A percentile compares a stretch with the other conserved stretches of the same genome.
phyloP scores from a whole-genome alignment of 495 filamentous ascomycete genomes.

The Penicillium samsonianum region DNA sequence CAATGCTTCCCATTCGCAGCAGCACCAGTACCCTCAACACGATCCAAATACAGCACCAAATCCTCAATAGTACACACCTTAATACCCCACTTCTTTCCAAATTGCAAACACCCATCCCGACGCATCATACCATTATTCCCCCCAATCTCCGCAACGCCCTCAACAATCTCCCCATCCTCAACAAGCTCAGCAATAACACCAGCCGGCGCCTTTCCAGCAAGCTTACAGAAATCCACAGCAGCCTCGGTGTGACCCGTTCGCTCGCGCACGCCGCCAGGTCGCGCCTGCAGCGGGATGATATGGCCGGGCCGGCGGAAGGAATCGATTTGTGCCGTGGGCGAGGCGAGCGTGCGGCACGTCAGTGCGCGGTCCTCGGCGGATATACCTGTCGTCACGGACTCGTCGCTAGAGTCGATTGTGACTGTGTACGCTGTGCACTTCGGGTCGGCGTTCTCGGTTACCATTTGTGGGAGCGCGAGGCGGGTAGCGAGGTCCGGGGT shows the following conservation, averaged over 20 bases:
- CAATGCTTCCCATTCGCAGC: conserved; percentile 43
- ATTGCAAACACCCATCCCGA: conserved; percentile 83
- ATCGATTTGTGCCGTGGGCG: conserved; percentile 53
- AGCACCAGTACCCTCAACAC: conserved; percentile 31
- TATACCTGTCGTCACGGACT: conserved; percentile 83
- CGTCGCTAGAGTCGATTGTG: conserved; percentile 72
- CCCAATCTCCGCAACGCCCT: conserved; percentile 55
- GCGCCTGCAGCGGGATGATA: conserved; percentile 81
- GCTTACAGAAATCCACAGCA: conserved; percentile 78
- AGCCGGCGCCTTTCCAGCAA: conserved; percentile 72
- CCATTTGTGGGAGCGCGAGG: conserved; percentile 88
- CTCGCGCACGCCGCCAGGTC: conserved; percentile 75
- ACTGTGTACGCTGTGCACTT: conserved; percentile 92
- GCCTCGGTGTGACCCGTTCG: conserved; percentile 91
- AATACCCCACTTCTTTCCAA: conserved; percentile 85
- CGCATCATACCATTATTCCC: conserved; percentile 84
- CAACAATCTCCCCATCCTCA: conserved; percentile 70
- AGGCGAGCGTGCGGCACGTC: conserved; percentile 78
- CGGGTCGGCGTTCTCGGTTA: conserved; percentile 75
- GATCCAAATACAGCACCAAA: conserved; percentile 77
- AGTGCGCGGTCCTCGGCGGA: conserved; percentile 83
- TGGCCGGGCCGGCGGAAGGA: conserved; percentile 86
- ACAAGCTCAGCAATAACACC: conserved; percentile 88
- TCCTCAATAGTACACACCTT: conserved; percentile 96
- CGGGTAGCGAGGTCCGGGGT: conserved; percentile 61